Evolutionary conservation across 148 eudicot species (phyloP).

Genomic region (Amaranthus palmeri): DNA sequence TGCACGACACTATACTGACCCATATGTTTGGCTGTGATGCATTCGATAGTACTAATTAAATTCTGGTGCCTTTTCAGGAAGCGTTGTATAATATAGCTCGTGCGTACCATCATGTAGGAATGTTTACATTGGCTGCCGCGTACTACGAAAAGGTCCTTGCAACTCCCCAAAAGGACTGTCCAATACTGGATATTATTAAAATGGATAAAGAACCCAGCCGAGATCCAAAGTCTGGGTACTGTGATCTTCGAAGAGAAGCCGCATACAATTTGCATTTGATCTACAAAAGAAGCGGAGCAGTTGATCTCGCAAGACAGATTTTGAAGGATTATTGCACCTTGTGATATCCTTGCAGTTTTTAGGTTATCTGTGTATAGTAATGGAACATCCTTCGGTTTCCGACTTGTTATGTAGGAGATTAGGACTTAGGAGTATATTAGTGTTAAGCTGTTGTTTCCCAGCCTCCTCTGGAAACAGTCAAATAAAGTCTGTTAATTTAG

Average conservation of each 20-base stretch:
- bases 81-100: slow-evolving; percentile 74
- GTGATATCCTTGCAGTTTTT: slow-evolving; percentile 12
- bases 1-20: too few species aligned
- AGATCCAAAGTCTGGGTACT: slow-evolving; percentile 43
- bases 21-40: too few species aligned
- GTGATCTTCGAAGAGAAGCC: slow-evolving; percentile 89
- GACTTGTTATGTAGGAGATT: background rate
- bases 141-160: slow-evolving; percentile 80
- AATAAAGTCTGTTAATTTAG: too few species aligned
- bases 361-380: background rate
- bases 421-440: too few species aligned
- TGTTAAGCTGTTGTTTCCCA: too few species aligned
- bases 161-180: slow-evolving; percentile 44
- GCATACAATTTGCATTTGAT: slow-evolving; percentile 84
- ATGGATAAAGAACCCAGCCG: slow-evolving; percentile 29
- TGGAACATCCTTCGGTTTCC: background rate
- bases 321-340: slow-evolving; percentile 55
- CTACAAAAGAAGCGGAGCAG: slow-evolving; percentile 69
- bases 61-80: slow-evolving; percentile 42
- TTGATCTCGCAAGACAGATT: slow-evolving; percentile 86
- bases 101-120: slow-evolving; percentile 81
- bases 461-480: too few species aligned
- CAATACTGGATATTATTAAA: slow-evolving; percentile 49
- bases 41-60: background rate
- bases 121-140: slow-evolving; percentile 62